A percentile compares a stretch with the other conserved stretches of the same genome.
These are phyloP conservation scores for Jamesozyma piceae DNA, from an alignment of 805 yeast genomes.

Conservation along the genomic window DNA sequence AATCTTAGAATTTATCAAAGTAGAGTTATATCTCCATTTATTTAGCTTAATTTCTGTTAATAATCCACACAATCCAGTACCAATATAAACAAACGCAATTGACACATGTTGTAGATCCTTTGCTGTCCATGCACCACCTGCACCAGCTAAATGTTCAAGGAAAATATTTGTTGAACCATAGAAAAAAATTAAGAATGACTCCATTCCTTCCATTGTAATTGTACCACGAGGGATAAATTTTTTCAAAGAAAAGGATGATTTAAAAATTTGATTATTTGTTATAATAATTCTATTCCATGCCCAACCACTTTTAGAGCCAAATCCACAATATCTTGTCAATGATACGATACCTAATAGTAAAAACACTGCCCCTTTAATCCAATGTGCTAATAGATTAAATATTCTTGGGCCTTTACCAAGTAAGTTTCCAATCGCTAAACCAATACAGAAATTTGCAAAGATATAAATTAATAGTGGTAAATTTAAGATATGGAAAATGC, in stretches of 20 bases:
- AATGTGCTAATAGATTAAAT: conserved; percentile 84
- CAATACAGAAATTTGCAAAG: conserved; percentile 45
- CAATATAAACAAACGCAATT: conserved; percentile 84
- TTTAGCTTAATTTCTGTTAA: conserved; percentile 61
- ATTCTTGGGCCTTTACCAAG: conserved; percentile 60
- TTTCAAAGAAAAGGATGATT: conserved; percentile 4
- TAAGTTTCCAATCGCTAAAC: conserved; percentile 53
- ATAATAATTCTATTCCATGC: conserved; percentile 67
- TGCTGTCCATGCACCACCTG: conserved; percentile 79
- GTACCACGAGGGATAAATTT: conserved; percentile 34
- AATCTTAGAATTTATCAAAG: conserved; percentile 21
- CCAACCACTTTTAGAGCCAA: conserved; percentile 66
- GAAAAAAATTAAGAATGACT: conserved; percentile 68
- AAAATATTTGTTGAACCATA: conserved; percentile 88
- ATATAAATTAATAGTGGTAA: conserved; percentile 57
- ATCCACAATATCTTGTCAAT: conserved; percentile 83
- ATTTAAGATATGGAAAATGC: conserved; percentile 45
- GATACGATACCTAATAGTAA: conserved; percentile 65
- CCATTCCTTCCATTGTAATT: conserved; percentile 78
- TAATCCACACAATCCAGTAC: conserved; percentile 87
- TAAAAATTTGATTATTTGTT: conserved; percentile 16
- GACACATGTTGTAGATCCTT: conserved; percentile 86
- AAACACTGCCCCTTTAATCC: conserved; percentile 92
- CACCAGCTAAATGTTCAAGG: conserved; percentile 73
- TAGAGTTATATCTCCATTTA: conserved; percentile 47